Conservation (phyloP, 352 stramenopile genomes). For the Saprolegnia parasitica region DNA sequence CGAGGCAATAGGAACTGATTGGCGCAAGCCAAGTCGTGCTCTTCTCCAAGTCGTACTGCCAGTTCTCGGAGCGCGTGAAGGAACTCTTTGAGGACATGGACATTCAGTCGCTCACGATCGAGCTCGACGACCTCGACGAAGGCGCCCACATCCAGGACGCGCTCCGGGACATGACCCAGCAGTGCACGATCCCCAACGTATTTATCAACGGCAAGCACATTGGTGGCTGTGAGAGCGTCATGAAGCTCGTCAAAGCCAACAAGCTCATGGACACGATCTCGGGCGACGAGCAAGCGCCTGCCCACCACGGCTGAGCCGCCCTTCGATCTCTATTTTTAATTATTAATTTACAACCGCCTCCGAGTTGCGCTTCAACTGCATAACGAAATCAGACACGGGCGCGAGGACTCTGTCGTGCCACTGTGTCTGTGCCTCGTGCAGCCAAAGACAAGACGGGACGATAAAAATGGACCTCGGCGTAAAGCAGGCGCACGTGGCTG, state of each 20-base stretch:
- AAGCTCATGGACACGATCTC: slow-evolving; percentile 27
- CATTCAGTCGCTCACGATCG: slow-evolving; percentile 53
- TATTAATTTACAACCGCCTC: background rate
- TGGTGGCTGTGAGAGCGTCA: slow-evolving; percentile 87
- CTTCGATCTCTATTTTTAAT: background rate
- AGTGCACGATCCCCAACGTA: slow-evolving; percentile 96
- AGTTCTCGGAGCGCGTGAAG: slow-evolving; percentile 90
- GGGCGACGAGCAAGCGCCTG: background rate
- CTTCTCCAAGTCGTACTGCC: slow-evolving; percentile 96
- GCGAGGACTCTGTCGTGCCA: too few species aligned
- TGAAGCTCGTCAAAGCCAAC: slow-evolving; percentile 30
- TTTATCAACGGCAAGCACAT: slow-evolving; percentile 97
- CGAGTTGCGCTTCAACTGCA: background rate
- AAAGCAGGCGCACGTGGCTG: too few species aligned
- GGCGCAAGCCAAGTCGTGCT: slow-evolving; percentile 65
- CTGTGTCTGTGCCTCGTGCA: too few species aligned
- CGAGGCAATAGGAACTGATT: slow-evolving; percentile 20
- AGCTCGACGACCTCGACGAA: slow-evolving; percentile 74
- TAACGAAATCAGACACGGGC: background rate
- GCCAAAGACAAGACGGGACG: too few species aligned
- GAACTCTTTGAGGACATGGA: slow-evolving; percentile 72
- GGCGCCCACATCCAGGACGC: slow-evolving; percentile 88
- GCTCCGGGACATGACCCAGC: slow-evolving; percentile 89
- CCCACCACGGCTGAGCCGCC: background rate
- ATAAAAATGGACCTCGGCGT: too few species aligned